Evolutionary conservation across 805 yeast species (phyloP), one percentile per base, ranked within the genome.

Genomic region (Tetrapisispora pingtungensis): DNA sequence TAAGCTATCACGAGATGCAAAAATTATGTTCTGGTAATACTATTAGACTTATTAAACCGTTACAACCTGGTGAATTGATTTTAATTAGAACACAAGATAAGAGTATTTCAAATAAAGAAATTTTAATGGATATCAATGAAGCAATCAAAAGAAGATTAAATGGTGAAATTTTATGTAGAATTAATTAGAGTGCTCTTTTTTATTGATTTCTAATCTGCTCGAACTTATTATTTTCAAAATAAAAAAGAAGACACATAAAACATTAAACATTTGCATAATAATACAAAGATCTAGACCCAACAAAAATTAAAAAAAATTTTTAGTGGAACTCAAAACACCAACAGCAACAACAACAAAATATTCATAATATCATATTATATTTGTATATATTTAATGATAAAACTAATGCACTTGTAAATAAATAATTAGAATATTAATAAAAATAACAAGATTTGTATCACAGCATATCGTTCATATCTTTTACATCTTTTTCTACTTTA

Each of bases 1-100:
- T 88, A 54, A 66, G 73, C 1, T 65, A 71, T 18, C 70, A 73
- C 1, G 96, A 89, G 51, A 66, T 93, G 49, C 74, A 74, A 56
- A 76, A 78, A 17, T 72, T 93, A 50, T 83, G 94, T 19, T 70
- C 80, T 8, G 98, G 97, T 3, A 69, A 75, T 48, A 73, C 78
- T 10, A 81, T 85, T 22, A 77, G 95, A 67, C 72, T 77, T 52
- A 79, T 90, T 47, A 74, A 76, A 55, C 95, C 97, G 0, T 66
- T 86, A 42, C 85, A 81, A 57, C 94, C 96, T 0, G 96, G 96
- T 33, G 98, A 93, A 63, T 74, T 84, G 47, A 78, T 88, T 48
- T 78, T 93, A 54, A 75, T 93, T 28, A 71, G 73, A 51, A 67
- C 76, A 36, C 68, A 69, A 24, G 69, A 72, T 15, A 6, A 10